Evolutionary conservation across 1,284 basidiomycete genomes (phyloP).

Genomic region (Pascua sp.): DNA sequence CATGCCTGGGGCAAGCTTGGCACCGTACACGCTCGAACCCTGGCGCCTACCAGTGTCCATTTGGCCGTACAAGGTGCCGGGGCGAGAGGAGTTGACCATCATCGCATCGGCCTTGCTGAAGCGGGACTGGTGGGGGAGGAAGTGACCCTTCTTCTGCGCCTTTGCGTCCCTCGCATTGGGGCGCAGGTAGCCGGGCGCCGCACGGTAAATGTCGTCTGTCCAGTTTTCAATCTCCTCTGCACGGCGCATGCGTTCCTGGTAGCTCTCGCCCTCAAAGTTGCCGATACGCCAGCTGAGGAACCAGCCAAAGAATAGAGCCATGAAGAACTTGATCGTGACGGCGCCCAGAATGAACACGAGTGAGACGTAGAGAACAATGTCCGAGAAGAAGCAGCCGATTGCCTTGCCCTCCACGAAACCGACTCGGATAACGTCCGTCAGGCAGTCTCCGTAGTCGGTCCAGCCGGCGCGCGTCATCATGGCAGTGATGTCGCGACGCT

Average conservation of each 20-base stretch:
- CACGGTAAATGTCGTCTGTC: conserved; percentile 92
- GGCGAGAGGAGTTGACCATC: conserved; percentile 61
- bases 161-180: conserved; percentile 73
- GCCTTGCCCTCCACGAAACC: conserved; percentile 92
- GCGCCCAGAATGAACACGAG: conserved; percentile 97
- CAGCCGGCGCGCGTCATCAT: conserved; percentile 63
- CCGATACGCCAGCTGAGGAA: conserved; percentile 93
- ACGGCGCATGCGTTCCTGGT: conserved; percentile 88
- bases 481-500: conserved; percentile 82
- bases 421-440: conserved; percentile 78
- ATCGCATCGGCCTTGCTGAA: conserved; percentile 73
- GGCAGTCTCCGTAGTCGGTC: conserved; percentile 67
- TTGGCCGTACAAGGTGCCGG: conserved; percentile 67
- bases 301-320: conserved; percentile 97
- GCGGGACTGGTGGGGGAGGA: conserved; percentile 77
- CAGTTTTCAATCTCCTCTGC: conserved; percentile 91
- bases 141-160: conserved; percentile 50
- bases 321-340: conserved; percentile 88
- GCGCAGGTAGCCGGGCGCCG: conserved; percentile 85
- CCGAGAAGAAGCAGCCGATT: conserved; percentile 93
- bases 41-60: conserved; percentile 23
- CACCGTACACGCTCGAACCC: conserved; percentile 45
- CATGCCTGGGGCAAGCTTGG: conserved; percentile 36
- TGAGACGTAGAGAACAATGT: conserved; percentile 90
- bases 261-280: conserved; percentile 88